These are phyloP conservation scores for Diplodia seriata DNA, from an alignment of 2,329 filamentous ascomycete genomes.

Conservation along the genomic window DNA sequence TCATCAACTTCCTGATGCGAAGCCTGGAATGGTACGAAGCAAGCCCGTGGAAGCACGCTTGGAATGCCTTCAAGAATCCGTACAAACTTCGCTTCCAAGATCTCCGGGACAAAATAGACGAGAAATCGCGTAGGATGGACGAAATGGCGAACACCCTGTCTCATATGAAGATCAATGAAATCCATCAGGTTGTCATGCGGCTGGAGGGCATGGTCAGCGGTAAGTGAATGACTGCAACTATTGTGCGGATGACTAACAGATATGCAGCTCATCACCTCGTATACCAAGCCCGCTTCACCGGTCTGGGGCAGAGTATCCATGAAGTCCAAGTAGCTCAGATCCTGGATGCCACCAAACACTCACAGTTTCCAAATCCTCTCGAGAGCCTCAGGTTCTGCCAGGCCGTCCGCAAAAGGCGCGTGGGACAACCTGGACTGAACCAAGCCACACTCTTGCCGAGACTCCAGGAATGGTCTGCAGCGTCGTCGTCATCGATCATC, in stretches of 20 bases:
- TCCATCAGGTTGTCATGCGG: constrained; percentile 15
- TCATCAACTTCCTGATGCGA: constrained; percentile 33
- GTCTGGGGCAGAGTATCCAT: not conserved
- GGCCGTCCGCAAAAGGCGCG: not conserved
- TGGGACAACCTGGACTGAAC: not conserved
- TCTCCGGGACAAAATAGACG: constrained; percentile 19
- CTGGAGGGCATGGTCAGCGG: not conserved
- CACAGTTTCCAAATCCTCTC: not conserved
- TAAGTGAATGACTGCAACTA: not conserved
- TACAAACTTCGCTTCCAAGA: constrained; percentile 34
- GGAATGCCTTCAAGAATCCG: constrained; percentile 28
- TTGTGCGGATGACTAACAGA: not conserved
- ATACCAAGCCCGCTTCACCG: not conserved
- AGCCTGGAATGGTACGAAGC: constrained; percentile 34
- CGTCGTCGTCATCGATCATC: not conserved
- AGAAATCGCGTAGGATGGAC: constrained; percentile 24
- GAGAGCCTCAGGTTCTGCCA: not conserved
- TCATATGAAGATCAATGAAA: not conserved
- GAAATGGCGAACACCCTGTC: constrained; percentile 29
- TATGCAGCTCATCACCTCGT: not conserved
- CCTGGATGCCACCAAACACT: not conserved
- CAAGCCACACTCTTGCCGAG: not conserved
- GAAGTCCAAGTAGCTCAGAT: not conserved
- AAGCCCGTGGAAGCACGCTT: constrained; percentile 19
- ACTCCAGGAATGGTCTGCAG: not conserved